Evolutionary conservation across 2,329 filamentous ascomycete species (phyloP).

Genomic region (Clarireedia hainanense): DNA sequence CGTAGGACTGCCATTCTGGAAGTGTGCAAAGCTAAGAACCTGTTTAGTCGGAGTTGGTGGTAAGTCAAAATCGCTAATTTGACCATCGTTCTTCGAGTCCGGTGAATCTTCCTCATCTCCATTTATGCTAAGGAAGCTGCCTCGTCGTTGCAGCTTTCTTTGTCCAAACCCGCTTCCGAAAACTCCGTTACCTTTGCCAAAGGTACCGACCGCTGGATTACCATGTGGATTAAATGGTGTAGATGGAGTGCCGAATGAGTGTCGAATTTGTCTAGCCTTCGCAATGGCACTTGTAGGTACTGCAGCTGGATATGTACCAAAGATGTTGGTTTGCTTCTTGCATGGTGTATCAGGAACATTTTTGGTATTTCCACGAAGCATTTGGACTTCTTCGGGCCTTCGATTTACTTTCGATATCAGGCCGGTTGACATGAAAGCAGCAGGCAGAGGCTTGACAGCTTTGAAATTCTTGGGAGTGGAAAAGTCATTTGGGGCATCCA

Average conservation of each 20-base stretch:
- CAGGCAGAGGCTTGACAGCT: conserved; percentile 65
- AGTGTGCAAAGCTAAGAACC: conserved; percentile 30
- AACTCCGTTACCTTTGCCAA: conserved; percentile 49
- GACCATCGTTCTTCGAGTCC: conserved; percentile 55
- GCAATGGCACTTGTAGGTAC: conserved; percentile 50
- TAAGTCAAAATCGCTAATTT: conserved; percentile 60
- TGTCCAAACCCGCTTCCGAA: conserved; percentile 49
- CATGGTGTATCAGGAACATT: conserved; percentile 92
- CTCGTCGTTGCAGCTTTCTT: conserved; percentile 34
- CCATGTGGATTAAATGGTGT: conserved; percentile 68
- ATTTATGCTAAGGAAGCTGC: conserved; percentile 75
- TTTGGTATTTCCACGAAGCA: conserved; percentile 44
- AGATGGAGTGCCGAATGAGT: conserved; percentile 70
- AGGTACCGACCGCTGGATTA: conserved; percentile 35
- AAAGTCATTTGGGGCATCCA: conserved; percentile 42
- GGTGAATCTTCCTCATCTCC: conserved; percentile 44
- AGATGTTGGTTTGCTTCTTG: conserved; percentile 72
- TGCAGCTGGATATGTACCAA: conserved; percentile 56
- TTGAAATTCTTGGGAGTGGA: conserved; percentile 74
- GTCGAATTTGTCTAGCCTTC: conserved; percentile 56
- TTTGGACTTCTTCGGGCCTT: conserved; percentile 60
- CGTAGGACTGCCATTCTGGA: conserved; percentile 26
- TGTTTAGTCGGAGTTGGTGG: conserved; percentile 94
- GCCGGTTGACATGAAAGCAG: conserved; percentile 89
- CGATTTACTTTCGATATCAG: conserved; percentile 92